phyloP scores from a whole-genome alignment of 2,329 filamentous ascomycete species.

The Aaosphaeria arxii region DNA sequence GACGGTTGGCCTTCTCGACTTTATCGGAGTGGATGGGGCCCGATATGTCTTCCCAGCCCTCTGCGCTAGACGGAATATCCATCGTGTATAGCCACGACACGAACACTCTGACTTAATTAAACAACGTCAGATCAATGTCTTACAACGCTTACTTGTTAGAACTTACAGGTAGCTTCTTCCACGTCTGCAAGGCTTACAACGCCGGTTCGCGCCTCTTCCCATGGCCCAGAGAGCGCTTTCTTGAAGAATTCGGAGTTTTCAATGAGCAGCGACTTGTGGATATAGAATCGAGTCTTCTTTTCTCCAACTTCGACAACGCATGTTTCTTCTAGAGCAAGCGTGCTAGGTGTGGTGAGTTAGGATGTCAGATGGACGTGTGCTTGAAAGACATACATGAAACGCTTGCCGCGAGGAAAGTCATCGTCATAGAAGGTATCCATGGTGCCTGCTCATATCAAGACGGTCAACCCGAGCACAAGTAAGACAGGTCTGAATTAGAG shows the following conservation, averaged over 20 bases:
- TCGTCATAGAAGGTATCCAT: no score
- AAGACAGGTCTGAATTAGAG: no score
- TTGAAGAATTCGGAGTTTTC: constrained; percentile 15
- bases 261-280: constrained; percentile 8
- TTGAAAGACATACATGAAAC: no score
- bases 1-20: background rate
- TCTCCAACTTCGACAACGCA: background rate
- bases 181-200: constrained; percentile 19
- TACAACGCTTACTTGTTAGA: no score
- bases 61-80: background rate
- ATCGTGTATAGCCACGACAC: background rate
- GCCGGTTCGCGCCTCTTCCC: constrained; percentile 8
- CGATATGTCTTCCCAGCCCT: background rate
- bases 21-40: background rate
- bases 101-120: no score
- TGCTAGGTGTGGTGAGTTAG: background rate
- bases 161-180: constrained; percentile 7
- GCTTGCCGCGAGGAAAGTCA: no score
- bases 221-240: constrained; percentile 5
- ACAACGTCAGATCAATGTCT: no score
- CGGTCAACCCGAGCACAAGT: no score
- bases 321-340: background rate
- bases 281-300: background rate
- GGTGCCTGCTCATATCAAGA: no score
- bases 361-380: background rate